Evolutionary conservation across 2,329 filamentous ascomycete species (phyloP), one percentile per base, ranked within the genome.

Genomic region (Penicillium sp.): DNA sequence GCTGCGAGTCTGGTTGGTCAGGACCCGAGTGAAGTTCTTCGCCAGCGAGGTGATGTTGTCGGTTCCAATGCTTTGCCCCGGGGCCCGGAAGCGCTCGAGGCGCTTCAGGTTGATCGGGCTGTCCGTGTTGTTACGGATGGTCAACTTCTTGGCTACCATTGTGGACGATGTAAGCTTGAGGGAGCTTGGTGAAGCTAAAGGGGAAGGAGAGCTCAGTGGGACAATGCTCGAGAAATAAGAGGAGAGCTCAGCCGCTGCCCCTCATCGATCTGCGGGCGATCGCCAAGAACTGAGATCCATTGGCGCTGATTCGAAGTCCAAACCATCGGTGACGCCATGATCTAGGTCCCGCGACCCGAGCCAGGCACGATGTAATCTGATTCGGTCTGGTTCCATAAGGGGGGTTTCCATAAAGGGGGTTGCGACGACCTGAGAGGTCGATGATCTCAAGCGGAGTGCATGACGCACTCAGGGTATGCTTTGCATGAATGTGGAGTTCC

Each of bases 71-170:
- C 61, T 60, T 51, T 68, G 69, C 56, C 80, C 75, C 47, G 72
- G 77, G 42, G 75, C 79, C 60, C 85, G 81, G 69, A 91, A 91
- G 60, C 87, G 86, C 75, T 95, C 88, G 52, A 92, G 77, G 53
- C 79, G 71, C 69, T 85, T 86, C 62, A 96, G 81, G 60, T 86
- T 83, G 49, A 96, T 76, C n/a, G 84, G 79, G 44, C 82, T 85
- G 51, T 82, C 78, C 40, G 89, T 92, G 58, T 95, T 76, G 71
- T 96, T 96, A 64, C 92, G 90, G 63, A 96, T 83, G 4, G 82
- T 88, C 60, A 96, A 76, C 28, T 64, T 52, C 50, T 74, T 65
- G 36, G 70, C 71, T 42, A 68, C 69, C 72, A 76, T 74, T 41
- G 40, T 62, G 61, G 46, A n/a, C 9, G 18, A 25, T 13, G 16